A percentile compares a stretch with the other conserved stretches of the same genome.
These are phyloP conservation scores for Neoboletus subvelutipes DNA, from an alignment of 768 basidiomycete genomes.

Conservation along the genomic window DNA sequence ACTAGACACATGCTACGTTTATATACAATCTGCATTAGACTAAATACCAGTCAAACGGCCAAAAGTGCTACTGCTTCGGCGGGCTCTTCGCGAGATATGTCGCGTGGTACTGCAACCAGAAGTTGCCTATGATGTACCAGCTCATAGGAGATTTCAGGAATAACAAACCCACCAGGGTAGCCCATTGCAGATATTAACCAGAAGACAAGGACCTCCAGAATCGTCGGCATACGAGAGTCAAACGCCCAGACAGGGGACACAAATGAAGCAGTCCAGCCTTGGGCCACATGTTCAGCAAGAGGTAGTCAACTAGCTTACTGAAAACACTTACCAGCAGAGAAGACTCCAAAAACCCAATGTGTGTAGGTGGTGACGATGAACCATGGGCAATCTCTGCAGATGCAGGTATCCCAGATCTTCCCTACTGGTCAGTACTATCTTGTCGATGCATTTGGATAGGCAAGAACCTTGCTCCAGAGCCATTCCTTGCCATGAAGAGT, in stretches of 20 bases:
- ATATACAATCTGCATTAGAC: background rate
- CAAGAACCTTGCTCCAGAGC: slow-evolving; percentile 53
- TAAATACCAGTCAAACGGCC: slow-evolving; percentile 7
- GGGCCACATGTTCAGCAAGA: slow-evolving; percentile 5
- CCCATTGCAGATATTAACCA: slow-evolving; percentile 58
- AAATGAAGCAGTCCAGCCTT: slow-evolving; percentile 56
- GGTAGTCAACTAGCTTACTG: background rate
- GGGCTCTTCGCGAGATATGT: slow-evolving; percentile 25
- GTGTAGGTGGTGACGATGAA: slow-evolving; percentile 46
- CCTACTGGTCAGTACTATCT: slow-evolving; percentile 5
- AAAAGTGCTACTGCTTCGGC: slow-evolving; percentile 21
- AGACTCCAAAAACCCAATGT: slow-evolving; percentile 44
- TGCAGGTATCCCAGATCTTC: slow-evolving; percentile 43
- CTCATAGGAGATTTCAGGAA: slow-evolving; percentile 28
- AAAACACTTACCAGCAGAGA: slow-evolving; percentile 36
- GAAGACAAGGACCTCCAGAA: slow-evolving; percentile 51
- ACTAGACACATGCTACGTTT: background rate
- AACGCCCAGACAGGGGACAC: slow-evolving; percentile 46
- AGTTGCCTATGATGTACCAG: slow-evolving; percentile 20
- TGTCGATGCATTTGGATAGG: background rate
- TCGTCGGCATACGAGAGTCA: slow-evolving; percentile 43
- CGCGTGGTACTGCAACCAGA: slow-evolving; percentile 26
- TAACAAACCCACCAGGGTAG: slow-evolving; percentile 30
- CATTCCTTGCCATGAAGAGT: slow-evolving; percentile 41
- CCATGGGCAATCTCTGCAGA: slow-evolving; percentile 34